Evolutionary conservation across 2,329 filamentous ascomycete species (phyloP).

Genomic region (Aspergillus aculeatus): DNA sequence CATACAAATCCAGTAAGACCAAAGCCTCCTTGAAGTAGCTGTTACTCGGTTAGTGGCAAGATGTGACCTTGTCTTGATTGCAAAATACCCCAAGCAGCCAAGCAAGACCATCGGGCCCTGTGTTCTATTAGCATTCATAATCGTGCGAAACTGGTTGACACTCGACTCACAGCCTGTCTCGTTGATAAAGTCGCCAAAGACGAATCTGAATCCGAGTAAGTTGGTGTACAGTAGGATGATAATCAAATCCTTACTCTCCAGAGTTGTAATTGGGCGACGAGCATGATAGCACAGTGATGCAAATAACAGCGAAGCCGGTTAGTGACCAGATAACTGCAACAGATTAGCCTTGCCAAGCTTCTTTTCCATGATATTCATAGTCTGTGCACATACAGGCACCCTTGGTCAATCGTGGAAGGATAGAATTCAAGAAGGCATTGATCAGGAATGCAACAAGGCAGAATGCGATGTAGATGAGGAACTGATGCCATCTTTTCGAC

Average conservation of each 20-base stretch:
- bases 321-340: slow-evolving; percentile 64
- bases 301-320: slow-evolving; percentile 67
- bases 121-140: slow-evolving; percentile 14
- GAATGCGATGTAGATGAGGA: slow-evolving; percentile 68
- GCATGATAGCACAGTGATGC: slow-evolving; percentile 66
- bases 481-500: slow-evolving; percentile 66
- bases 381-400: slow-evolving; percentile 50
- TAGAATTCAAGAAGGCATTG: slow-evolving; percentile 63
- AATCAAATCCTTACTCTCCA: slow-evolving; percentile 52
- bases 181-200: slow-evolving; percentile 68
- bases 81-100: slow-evolving; percentile 45
- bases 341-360: slow-evolving; percentile 1
- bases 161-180: slow-evolving; percentile 56
- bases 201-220: slow-evolving; percentile 29
- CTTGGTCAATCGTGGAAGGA: slow-evolving; percentile 66
- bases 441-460: slow-evolving; percentile 61
- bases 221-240: neutral
- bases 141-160: neutral
- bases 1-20: slow-evolving; percentile 54
- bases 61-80: neutral
- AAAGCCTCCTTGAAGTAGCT: slow-evolving; percentile 52
- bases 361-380: neutral
- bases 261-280: slow-evolving; percentile 64
- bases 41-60: slow-evolving; percentile 20
- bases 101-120: slow-evolving; percentile 61